A percentile compares a stretch with the other conserved stretches of the same genome.
Evolutionary conservation across 257 asterid species (phyloP).

Genomic region (Solanum tarapatanum): DNA sequence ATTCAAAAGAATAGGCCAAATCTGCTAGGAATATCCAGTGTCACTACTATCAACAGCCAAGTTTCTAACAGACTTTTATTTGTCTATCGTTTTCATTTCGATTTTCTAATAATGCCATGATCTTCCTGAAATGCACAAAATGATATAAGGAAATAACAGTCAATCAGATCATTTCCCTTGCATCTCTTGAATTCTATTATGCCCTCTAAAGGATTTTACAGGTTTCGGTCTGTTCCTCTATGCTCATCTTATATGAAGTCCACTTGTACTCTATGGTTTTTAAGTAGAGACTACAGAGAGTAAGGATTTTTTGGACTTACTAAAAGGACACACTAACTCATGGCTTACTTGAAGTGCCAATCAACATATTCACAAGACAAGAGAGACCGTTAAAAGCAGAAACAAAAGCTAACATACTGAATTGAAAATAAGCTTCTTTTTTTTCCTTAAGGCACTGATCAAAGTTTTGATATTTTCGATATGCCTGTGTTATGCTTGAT

Average conservation of each 20-base stretch:
- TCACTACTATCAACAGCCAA: not conserved
- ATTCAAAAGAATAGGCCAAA: not conserved
- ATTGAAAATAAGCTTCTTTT: conserved; percentile 14
- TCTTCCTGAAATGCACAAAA: not conserved
- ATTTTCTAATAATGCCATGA: not conserved
- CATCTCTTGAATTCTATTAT: not conserved
- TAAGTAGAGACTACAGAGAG: not conserved
- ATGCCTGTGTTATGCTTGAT: conserved; percentile 34
- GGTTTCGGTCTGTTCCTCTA: not conserved
- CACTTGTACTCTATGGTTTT: not conserved
- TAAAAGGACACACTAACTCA: not conserved
- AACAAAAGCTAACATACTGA: conserved; percentile 27
- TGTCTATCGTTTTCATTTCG: not conserved
- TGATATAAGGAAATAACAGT: not conserved
- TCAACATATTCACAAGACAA: conserved; percentile 33
- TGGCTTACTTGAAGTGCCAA: not conserved
- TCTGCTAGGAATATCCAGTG: not conserved
- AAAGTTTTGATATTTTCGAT: not conserved
- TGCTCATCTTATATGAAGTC: not conserved
- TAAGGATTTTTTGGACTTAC: not conserved
- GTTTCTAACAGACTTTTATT: not conserved
- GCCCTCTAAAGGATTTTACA: not conserved
- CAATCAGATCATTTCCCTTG: not conserved
- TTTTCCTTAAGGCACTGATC: not conserved
- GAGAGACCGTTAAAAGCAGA: conserved; percentile 12